Base-by-base conservation (phyloP, 768 basidiomycete species). In the Heimioporus sp. region DNA sequence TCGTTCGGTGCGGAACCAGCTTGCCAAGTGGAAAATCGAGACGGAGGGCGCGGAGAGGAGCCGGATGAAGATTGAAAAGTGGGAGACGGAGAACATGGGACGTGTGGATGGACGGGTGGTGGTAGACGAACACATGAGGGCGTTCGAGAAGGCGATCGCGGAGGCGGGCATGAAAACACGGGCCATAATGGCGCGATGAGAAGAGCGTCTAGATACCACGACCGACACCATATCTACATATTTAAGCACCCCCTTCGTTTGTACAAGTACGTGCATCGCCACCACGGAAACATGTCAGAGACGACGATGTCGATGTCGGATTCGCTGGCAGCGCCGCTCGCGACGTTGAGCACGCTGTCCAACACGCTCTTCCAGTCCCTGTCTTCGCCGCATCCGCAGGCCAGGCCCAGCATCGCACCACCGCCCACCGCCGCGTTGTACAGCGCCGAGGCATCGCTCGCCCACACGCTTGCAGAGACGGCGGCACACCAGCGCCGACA, bases 11-110 rank as follows among this genome's bases (percentile, higher is more conserved):
- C 90, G 89, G 73, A 92, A 92, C 61, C 88, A 87, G 58, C 70
- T 93, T 30, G 86, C 85, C 7, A 87, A 82, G 19, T 90, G 88
- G 86, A 79, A 85, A 49, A 77, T 80, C 31, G 91, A 93, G 49
- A 90, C 85, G 79, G 91, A 93, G 58, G 88, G 85, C 55, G 91
- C 90, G 37, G 91, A 93, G 65, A 79, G 82, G 42, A 93, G 91
- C 62, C 79, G 87, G 32, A 62, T 76, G 52, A 80, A 75, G 65
- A 90, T 93, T 50, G 89, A 90, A 67, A 78, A 75, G 65, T 92
- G 92, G 92, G 91, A 93, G 62, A 76, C 80, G 9, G 87, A 67
- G 70, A 52, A 80, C 21, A 40, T 66, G 52, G 51, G 53, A 48
- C 59, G 69, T 48, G 54, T 60, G 59, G 87, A 92, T 54, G 90